These are phyloP conservation scores for Saitozyma podzolica DNA, from an alignment of 768 basidiomycete species.

Conservation along the genomic window DNA sequence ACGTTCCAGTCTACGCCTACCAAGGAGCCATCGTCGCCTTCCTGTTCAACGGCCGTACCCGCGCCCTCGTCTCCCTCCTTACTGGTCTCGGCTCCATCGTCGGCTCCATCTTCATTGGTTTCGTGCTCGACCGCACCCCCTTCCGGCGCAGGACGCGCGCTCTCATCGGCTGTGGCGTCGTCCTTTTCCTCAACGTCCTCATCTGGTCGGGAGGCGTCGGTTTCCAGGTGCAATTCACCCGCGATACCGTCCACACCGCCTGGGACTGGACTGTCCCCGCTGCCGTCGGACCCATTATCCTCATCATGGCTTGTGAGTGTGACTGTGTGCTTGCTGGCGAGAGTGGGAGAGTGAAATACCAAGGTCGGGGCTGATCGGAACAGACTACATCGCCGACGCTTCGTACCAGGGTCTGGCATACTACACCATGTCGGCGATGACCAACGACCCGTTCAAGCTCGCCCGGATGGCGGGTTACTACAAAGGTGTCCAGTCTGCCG, in stretches of 20 bases:
- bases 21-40: slow-evolving; percentile 54
- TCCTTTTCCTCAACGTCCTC: slow-evolving; percentile 48
- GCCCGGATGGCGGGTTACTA: slow-evolving; percentile 58
- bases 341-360: background rate
- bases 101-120: slow-evolving; percentile 57
- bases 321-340: background rate
- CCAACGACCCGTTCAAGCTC: slow-evolving; percentile 58
- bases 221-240: slow-evolving; percentile 56
- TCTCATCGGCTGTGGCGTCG: slow-evolving; percentile 53
- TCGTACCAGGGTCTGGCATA: slow-evolving; percentile 40
- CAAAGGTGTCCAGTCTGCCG: slow-evolving; percentile 54
- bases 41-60: slow-evolving; percentile 56
- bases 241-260: slow-evolving; percentile 43
- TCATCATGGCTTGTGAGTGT: slow-evolving; percentile 48
- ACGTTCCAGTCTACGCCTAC: slow-evolving; percentile 56
- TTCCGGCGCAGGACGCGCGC: slow-evolving; percentile 54
- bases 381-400: slow-evolving; percentile 54
- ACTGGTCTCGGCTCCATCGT: slow-evolving; percentile 56
- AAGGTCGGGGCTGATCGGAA: slow-evolving; percentile 1
- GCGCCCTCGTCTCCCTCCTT: slow-evolving; percentile 56
- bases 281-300: slow-evolving; percentile 55
- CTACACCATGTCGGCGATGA: slow-evolving; percentile 49
- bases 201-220: slow-evolving; percentile 55
- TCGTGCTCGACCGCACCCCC: slow-evolving; percentile 54
- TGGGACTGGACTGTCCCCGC: slow-evolving; percentile 50